These are phyloP conservation scores for Pseudozyma hubeiensis DNA, from an alignment of 1,284 basidiomycete genomes.

Conservation along the genomic window DNA sequence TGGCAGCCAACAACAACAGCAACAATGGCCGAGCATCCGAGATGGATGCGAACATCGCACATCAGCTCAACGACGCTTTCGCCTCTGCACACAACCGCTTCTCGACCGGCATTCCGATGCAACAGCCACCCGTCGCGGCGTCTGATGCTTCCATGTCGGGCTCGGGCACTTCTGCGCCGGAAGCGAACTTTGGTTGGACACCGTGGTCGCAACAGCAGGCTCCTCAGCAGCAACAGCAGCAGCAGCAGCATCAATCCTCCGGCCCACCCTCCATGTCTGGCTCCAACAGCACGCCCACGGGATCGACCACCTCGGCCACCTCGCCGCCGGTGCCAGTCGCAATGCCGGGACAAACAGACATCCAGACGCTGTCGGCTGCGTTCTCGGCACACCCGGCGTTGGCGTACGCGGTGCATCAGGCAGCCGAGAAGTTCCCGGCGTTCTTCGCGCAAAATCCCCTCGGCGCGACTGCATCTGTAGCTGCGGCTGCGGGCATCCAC, in stretches of 20 bases:
- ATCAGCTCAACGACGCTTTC: conserved; percentile 37
- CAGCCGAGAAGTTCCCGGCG: conserved; percentile 46
- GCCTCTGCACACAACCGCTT: conserved; percentile 23
- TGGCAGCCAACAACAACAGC: background rate
- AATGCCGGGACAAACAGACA: conserved; percentile 15
- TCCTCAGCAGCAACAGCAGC: conserved; percentile 1
- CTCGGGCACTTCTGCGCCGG: background rate
- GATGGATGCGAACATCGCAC: conserved; percentile 12
- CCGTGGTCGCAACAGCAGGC: conserved; percentile 4
- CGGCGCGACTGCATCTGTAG: conserved; percentile 39
- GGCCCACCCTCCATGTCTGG: conserved; percentile 36
- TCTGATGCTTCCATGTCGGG: conserved; percentile 3
- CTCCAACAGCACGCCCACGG: conserved; percentile 24
- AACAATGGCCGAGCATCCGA: background rate
- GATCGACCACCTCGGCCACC: conserved; percentile 19
- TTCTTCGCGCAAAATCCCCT: conserved; percentile 49
- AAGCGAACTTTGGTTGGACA: conserved; percentile 14
- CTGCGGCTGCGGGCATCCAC: conserved; percentile 39
- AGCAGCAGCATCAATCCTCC: conserved; percentile 12
- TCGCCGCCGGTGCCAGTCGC: conserved; percentile 19
- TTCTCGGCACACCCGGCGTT: conserved; percentile 45
- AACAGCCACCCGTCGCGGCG: background rate
- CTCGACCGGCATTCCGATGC: conserved; percentile 24
- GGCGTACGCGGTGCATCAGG: conserved; percentile 46
- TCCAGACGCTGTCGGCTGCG: conserved; percentile 35